These are phyloP conservation scores for Annulohypoxylon bovei DNA, from an alignment of 495 filamentous ascomycete genomes.

Conservation along the genomic window DNA sequence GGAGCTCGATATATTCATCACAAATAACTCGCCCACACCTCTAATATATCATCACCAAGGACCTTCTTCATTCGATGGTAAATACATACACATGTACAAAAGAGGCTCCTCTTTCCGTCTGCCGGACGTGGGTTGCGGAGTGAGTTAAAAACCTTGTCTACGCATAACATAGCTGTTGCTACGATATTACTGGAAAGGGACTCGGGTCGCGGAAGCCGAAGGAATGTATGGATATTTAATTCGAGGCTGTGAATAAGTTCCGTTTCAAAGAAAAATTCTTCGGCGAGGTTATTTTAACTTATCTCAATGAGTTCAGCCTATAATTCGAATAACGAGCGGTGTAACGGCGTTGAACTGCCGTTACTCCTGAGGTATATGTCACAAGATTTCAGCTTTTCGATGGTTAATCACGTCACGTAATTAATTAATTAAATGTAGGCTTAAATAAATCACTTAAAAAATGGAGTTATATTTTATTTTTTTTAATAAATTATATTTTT, in stretches of 20 bases:
- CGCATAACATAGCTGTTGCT: not conserved
- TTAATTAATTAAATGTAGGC: too few species aligned
- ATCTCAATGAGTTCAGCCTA: too few species aligned
- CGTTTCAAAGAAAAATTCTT: not conserved
- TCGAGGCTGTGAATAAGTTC: not conserved
- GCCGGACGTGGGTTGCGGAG: not conserved
- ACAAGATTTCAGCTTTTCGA: too few species aligned
- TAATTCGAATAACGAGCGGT: too few species aligned
- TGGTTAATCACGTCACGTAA: too few species aligned
- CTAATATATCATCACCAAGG: not conserved
- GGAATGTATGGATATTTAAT: not conserved
- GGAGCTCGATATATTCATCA: slow-evolving; percentile 27
- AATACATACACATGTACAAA: not conserved
- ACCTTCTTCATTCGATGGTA: not conserved
- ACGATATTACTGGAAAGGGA: not conserved
- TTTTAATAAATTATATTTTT: too few species aligned
- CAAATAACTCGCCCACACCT: slow-evolving; percentile 8
- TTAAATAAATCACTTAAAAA: too few species aligned
- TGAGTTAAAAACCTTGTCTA: not conserved
- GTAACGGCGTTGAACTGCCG: too few species aligned
- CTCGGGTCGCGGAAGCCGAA: not conserved
- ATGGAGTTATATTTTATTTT: too few species aligned
- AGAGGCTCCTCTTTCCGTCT: not conserved
- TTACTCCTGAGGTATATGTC: too few species aligned
- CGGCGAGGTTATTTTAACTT: not conserved